Evolutionary conservation across 495 filamentous ascomycete genomes (phyloP).

Genomic region (Hyaloscypha bicolor): DNA sequence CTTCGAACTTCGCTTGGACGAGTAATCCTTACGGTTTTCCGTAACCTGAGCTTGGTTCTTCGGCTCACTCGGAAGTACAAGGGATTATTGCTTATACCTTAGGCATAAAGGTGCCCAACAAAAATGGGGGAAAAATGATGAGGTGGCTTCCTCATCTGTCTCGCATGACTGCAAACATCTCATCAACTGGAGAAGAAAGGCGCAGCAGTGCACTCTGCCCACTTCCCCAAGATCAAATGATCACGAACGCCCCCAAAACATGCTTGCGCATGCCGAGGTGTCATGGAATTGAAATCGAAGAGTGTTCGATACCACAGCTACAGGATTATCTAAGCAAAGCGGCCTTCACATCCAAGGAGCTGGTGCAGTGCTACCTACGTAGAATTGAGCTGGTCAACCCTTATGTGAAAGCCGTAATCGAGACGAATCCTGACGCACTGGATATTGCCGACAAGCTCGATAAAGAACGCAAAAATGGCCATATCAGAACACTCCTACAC

Average conservation of each 20-base stretch:
- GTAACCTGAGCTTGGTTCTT: too few species aligned
- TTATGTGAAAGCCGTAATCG: constrained; percentile 39
- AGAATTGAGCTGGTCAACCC: constrained; percentile 44
- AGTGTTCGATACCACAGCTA: constrained; percentile 45
- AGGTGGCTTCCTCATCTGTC: too few species aligned
- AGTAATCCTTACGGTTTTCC: too few species aligned
- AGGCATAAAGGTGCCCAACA: too few species aligned
- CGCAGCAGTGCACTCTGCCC: too few species aligned
- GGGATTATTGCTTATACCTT: too few species aligned
- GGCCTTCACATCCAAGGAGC: constrained; percentile 12
- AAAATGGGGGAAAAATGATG: too few species aligned
- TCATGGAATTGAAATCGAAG: constrained; percentile 55
- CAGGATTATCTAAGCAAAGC: constrained; percentile 3
- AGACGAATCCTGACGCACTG: constrained; percentile 48
- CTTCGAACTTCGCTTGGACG: too few species aligned
- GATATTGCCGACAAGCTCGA: constrained; percentile 49
- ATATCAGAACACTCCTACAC: constrained; percentile 51
- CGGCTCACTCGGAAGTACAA: too few species aligned
- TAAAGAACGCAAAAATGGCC: constrained; percentile 47
- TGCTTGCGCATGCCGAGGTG: constrained; percentile 53
- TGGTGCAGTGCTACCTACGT: constrained; percentile 38
- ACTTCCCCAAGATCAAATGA: background rate
- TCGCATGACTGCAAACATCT: too few species aligned
- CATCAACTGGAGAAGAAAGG: too few species aligned
- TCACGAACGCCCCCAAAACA: constrained; percentile 43